Base-by-base conservation (phyloP, 106 monocot genomes). In the Agapanthus africanus region DNA sequence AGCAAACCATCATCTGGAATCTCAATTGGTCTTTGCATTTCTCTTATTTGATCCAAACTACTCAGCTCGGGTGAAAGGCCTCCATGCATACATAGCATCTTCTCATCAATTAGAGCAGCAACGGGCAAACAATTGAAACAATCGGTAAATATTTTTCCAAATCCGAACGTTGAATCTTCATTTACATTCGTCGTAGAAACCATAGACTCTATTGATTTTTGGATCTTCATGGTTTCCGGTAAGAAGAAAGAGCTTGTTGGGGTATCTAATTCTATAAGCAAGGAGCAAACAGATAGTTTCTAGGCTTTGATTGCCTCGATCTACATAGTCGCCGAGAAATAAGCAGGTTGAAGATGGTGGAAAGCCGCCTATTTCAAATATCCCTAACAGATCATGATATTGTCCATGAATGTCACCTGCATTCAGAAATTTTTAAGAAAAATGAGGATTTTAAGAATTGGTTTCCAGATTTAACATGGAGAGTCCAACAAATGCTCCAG, bases 131-230 rank as follows among this genome's bases (percentile, higher is more conserved):
- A 80, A 47, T 80, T 80, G 37, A 80, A 80, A 50, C 80, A 80
- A 39, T 80, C 80, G 3, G 75, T 66, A 27, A 80, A 80, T 36
- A 71, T 70, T 65, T n/a, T 67, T 81, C 81, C 81, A 81, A 10
- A 81, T 67, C 2, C 81, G 66, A 21, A 76, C 76, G 32, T 81
- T 81, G 62, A 81, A 81, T 16, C 81, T 56, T 10, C 81, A 40
- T 47, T 81, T 81, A 39, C 81, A 81, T 71, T 80, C 80, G 28
- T 80, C 80, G 19, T 80, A 80, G 39, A 80, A 80, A 25, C 80
- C 80, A 62, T 81, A 81, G 1, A 76, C 71, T 56, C 76, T 56
- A 28, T 81, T 81, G 13, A 81, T 72, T 18, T 71, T 76, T 33
- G 81, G 76, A 64, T 76, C 76, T 67, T 81, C 81, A 64, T 81